phyloP scores from a whole-genome alignment of 163 green algal genomes.

The Picocystis sp. region DNA sequence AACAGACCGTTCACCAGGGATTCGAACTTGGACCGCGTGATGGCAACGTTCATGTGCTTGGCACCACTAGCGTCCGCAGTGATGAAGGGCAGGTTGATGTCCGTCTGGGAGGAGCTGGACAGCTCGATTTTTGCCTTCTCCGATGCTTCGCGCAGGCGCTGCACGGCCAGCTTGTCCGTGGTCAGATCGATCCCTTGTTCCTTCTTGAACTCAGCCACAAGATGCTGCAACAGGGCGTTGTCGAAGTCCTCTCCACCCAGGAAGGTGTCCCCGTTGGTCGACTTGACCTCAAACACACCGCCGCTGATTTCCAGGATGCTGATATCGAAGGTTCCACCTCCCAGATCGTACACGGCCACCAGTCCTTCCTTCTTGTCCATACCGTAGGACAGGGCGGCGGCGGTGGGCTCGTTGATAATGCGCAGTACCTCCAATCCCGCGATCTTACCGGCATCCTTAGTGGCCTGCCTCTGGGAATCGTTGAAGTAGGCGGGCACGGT shows the following conservation, averaged over 20 bases:
- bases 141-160: constrained; percentile 29
- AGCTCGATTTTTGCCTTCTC: constrained; percentile 41
- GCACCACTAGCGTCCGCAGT: constrained; percentile 48
- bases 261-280: constrained; percentile 38
- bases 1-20: constrained; percentile 86
- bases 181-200: constrained; percentile 32
- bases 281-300: constrained; percentile 36
- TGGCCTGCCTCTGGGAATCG: constrained; percentile 83
- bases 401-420: constrained; percentile 34
- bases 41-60: constrained; percentile 56
- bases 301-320: constrained; percentile 47
- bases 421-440: constrained; percentile 90
- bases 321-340: constrained; percentile 94
- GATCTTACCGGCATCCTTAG: constrained; percentile 84
- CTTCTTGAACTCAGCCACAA: constrained; percentile 33
- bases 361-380: constrained; percentile 67
- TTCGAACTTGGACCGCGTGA: constrained; percentile 70
- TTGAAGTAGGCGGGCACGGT: constrained; percentile 93
- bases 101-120: constrained; percentile 15
- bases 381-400: constrained; percentile 52
- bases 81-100: constrained; percentile 43
- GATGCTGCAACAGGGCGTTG: constrained; percentile 36
- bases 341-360: constrained; percentile 45
- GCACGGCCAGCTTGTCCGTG: constrained; percentile 33
- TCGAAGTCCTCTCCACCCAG: constrained; percentile 37